Evolutionary conservation across 176 grass and related monocot species (phyloP), one percentile per base, ranked within the genome.

Genomic region (Oryza glaberrima): DNA sequence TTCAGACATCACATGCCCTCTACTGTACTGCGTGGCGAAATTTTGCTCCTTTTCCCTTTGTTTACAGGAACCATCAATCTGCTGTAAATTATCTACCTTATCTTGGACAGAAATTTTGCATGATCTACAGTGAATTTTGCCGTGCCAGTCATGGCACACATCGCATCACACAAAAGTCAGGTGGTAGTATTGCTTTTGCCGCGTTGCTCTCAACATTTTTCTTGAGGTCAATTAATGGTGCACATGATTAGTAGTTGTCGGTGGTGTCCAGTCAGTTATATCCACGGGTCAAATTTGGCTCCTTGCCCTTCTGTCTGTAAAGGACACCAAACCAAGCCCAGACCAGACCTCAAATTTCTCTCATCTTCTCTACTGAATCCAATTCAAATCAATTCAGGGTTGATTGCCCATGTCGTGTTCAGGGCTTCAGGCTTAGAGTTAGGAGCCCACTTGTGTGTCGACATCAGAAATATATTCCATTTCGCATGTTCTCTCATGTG

Each of bases 231-330:
- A 63, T 44, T 4, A 34, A 44, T 22, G 26, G 52, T 9, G 20
- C 54, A 75, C 85, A 86, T 77, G 83, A 85, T 66, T 49, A 8
- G 82, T 69, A 0, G 46, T 69, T 60, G 25, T 75, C 41, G 11
- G 36, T 74, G 81, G 61, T 22, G 23, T 73, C 87, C 81, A 74
- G 34, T 77, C n/a, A 16, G 43, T 44, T 26, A 54, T 32, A 66
- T 19, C 43, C 60, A 43, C 47, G 12, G 71, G 77, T 81, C 88
- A 77, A 85, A 81, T 25, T 67, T 51, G 70, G 28, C n/a, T 28
- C 3, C 56, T 43, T 78, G 35, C 5, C 1, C 35, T 30, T n/a
- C 72, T 81, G 76, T 84, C 82, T 77, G 82, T 84, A 70, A 75
- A 79, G 81, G 45, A 58, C 69, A 19, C 35, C 43, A 65, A 7